Percentiles rank a stretch among this genome's conserved stretches.
Evolutionary conservation across 495 filamentous ascomycete species (phyloP).

Genomic region (Penicillium waksmanii): DNA sequence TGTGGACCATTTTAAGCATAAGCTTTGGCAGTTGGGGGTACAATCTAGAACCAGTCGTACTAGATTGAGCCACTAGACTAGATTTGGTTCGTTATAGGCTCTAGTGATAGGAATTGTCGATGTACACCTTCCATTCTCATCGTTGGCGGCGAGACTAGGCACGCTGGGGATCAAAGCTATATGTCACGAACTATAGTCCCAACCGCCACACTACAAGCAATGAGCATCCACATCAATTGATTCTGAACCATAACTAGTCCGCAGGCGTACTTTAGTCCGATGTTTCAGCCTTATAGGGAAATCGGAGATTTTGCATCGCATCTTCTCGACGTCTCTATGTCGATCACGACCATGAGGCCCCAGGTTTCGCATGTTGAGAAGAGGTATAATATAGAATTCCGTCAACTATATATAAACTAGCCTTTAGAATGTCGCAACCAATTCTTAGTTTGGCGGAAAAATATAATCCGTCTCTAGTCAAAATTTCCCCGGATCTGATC

Average conservation of each 20-base stretch:
- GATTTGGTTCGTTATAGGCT: slow-evolving; percentile 5
- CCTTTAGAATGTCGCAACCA: not conserved
- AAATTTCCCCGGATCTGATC: slow-evolving; percentile 21
- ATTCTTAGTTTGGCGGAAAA: slow-evolving; percentile 16
- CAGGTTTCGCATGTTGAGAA: no score
- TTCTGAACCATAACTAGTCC: no score
- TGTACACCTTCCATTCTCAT: not conserved
- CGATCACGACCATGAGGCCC: no score
- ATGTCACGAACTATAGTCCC: no score
- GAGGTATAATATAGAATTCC: not conserved
- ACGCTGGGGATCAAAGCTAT: no score
- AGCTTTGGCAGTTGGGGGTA: slow-evolving; percentile 19
- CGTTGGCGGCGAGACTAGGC: no score
- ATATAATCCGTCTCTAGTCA: slow-evolving; percentile 17
- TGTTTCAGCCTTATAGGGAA: no score
- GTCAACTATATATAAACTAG: not conserved
- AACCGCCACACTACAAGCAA: no score
- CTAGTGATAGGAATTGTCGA: slow-evolving; percentile 1
- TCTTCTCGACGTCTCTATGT: no score
- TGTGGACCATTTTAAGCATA: slow-evolving; percentile 29
- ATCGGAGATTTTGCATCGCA: no score
- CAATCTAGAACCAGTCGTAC: slow-evolving; percentile 17
- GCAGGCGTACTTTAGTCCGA: no score
- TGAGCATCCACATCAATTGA: no score
- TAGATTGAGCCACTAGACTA: slow-evolving; percentile 15